Evolutionary conservation across 2,329 filamentous ascomycete genomes (phyloP).

Genomic region (Fusarium falciforme): DNA sequence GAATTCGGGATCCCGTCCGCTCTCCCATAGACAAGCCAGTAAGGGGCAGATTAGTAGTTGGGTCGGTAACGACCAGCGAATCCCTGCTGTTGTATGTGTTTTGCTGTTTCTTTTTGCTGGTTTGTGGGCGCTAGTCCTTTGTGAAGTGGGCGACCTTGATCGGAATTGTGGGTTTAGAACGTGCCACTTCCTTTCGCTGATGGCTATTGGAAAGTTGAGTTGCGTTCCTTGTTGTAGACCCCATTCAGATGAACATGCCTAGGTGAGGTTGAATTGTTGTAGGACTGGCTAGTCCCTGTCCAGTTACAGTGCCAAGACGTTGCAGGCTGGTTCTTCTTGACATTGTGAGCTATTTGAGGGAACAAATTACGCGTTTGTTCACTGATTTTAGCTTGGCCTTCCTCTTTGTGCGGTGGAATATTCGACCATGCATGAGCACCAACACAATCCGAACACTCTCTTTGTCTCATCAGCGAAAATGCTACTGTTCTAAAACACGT

Average conservation of each 20-base stretch:
- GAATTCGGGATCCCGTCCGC: background rate
- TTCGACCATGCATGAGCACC: background rate
- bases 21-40: background rate
- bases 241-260: background rate
- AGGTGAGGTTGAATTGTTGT: background rate
- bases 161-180: background rate
- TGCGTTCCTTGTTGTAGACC: background rate
- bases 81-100: background rate
- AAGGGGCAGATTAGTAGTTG: background rate
- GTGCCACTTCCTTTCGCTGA: background rate
- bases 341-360: background rate
- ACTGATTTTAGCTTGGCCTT: background rate
- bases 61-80: background rate
- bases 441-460: background rate
- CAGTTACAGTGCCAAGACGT: background rate
- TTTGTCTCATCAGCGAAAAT: background rate
- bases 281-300: background rate
- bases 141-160: background rate
- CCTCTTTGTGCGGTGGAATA: background rate
- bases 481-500: background rate
- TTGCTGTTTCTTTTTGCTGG: background rate
- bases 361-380: background rate
- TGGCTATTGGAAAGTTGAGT: background rate
- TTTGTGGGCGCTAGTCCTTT: background rate
- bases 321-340: background rate